Conservation (phyloP, 768 basidiomycete species). For the Ramaria rubella region DNA sequence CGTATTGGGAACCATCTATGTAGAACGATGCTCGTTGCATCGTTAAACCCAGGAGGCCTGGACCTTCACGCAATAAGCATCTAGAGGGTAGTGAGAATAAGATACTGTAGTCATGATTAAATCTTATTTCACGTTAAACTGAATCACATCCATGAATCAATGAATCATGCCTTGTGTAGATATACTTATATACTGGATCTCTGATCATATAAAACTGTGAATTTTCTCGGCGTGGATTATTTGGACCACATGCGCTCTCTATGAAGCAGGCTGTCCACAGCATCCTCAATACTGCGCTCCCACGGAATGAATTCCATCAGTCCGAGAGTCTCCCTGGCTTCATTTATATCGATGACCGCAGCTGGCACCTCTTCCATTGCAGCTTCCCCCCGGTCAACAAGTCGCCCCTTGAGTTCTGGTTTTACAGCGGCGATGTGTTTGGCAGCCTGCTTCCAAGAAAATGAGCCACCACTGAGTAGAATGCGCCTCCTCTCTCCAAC, state of each 20-base stretch:
- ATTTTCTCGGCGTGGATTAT: too few species aligned
- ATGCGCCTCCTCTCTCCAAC: background rate
- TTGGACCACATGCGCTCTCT: background rate
- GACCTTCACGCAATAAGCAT: too few species aligned
- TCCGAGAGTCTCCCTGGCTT: conserved; percentile 12
- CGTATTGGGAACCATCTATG: too few species aligned
- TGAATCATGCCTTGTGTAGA: too few species aligned
- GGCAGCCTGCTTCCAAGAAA: background rate
- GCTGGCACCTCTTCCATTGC: background rate
- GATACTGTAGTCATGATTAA: too few species aligned
- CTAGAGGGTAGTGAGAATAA: too few species aligned
- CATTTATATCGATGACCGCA: conserved; percentile 11
- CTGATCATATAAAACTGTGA: too few species aligned
- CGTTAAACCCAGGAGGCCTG: too few species aligned
- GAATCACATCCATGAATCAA: too few species aligned
- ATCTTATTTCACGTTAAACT: too few species aligned
- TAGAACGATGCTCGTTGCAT: too few species aligned
- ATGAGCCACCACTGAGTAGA: background rate
- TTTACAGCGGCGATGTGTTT: background rate
- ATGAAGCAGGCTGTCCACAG: background rate
- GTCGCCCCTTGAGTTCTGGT: background rate
- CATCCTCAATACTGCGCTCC: background rate
- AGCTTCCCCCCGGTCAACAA: background rate
- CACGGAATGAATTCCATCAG: conserved; percentile 12
- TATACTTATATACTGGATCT: too few species aligned